Percentiles rank a stretch among this genome's conserved stretches.
These are phyloP conservation scores for Aspergillus niger DNA, from an alignment of 2,329 filamentous ascomycete genomes.

Conservation along the genomic window DNA sequence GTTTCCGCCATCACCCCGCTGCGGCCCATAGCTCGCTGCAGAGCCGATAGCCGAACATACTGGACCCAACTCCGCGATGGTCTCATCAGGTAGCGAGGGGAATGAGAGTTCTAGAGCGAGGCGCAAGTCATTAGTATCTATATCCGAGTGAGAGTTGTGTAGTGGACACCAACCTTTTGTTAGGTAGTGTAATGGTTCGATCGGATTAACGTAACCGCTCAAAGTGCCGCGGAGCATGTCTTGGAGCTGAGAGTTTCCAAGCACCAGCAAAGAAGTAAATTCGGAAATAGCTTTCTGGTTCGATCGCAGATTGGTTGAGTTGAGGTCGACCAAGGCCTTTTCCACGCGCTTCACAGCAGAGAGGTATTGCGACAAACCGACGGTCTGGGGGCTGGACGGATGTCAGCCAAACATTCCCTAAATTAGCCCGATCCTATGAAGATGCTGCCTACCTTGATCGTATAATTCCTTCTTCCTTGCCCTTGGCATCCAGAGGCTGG, in stretches of 20 bases:
- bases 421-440: background rate
- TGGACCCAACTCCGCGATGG: conserved; percentile 72
- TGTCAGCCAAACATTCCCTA: background rate
- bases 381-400: conserved; percentile 67
- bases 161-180: conserved; percentile 68
- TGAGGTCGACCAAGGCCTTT: conserved; percentile 80
- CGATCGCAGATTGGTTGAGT: conserved; percentile 83
- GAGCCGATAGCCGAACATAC: conserved; percentile 75
- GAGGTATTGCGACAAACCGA: conserved; percentile 81
- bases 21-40: conserved; percentile 56
- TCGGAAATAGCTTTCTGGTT: conserved; percentile 88
- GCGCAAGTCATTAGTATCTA: conserved; percentile 34
- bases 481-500: conserved; percentile 89
- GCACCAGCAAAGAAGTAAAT: conserved; percentile 73
- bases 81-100: conserved; percentile 75
- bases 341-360: conserved; percentile 86
- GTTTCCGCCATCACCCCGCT: conserved; percentile 60
- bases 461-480: conserved; percentile 88
- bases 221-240: conserved; percentile 78
- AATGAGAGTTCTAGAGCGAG: conserved; percentile 64
- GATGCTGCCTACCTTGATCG: conserved; percentile 63
- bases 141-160: background rate
- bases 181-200: conserved; percentile 89
- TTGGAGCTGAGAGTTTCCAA: conserved; percentile 81
- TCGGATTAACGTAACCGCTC: conserved; percentile 72